These are phyloP conservation scores for Gossypium lobatum DNA, from an alignment of 441 rosid species.

Conservation along the genomic window DNA sequence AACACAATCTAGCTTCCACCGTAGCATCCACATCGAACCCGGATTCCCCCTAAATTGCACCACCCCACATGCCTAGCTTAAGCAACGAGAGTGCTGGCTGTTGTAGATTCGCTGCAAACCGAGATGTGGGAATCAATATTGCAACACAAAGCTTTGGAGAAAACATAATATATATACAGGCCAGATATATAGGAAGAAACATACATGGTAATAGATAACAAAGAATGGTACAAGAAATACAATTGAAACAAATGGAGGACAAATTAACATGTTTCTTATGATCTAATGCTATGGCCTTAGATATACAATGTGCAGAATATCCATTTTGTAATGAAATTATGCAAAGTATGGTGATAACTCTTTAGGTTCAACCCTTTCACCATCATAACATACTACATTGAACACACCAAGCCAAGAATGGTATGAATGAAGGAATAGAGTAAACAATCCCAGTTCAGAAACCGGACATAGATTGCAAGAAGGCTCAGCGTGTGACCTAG, in stretches of 20 bases:
- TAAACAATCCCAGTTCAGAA: neutral
- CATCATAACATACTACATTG: neutral
- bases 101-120: conserved; percentile 66
- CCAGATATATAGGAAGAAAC: neutral
- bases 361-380: neutral
- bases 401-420: neutral
- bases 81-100: conserved; percentile 86
- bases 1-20: conserved; percentile 6
- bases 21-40: neutral
- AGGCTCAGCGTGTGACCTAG: neutral
- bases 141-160: neutral
- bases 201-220: neutral
- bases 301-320: neutral
- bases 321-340: neutral
- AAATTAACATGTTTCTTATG: neutral
- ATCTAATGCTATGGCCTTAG: neutral
- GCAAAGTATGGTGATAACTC: neutral
- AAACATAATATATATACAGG: neutral
- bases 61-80: conserved; percentile 22
- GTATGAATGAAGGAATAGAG: neutral
- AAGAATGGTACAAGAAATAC: neutral
- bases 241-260: neutral
- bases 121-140: neutral
- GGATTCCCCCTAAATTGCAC: neutral
- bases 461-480: neutral